These are phyloP conservation scores for Penicillium sp. DNA, from an alignment of 2,329 filamentous ascomycete genomes.

Conservation along the genomic window DNA sequence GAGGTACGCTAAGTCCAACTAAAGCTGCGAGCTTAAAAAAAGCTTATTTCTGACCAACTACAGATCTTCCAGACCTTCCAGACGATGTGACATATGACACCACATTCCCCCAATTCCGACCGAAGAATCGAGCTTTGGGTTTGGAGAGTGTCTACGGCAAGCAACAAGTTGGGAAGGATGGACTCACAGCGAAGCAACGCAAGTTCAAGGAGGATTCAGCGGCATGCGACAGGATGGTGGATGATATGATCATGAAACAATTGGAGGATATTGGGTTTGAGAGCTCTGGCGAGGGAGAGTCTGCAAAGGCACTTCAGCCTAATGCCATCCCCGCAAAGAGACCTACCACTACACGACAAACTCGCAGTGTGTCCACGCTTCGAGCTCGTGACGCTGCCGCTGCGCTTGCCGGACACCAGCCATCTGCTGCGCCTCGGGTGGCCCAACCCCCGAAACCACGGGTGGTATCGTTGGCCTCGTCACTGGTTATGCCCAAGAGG, in stretches of 20 bases:
- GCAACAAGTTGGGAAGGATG: constrained; percentile 50
- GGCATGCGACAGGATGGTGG: constrained; percentile 62
- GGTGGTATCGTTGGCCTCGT: constrained; percentile 31
- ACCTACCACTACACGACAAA: constrained; percentile 21
- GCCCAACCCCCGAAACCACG: constrained; percentile 37
- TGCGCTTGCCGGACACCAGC: constrained; percentile 35
- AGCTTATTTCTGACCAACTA: constrained; percentile 45
- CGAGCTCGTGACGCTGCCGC: constrained; percentile 42
- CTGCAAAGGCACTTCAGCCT: constrained; percentile 22
- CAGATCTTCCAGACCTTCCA: constrained; percentile 46
- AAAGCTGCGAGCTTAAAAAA: neutral
- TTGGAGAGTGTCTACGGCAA: constrained; percentile 50
- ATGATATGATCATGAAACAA: constrained; percentile 66
- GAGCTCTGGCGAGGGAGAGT: constrained; percentile 54
- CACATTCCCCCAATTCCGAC: constrained; percentile 52
- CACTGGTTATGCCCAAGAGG: constrained; percentile 37
- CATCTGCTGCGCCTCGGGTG: constrained; percentile 33
- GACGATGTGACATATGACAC: constrained; percentile 49
- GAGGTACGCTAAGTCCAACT: constrained; percentile 40
- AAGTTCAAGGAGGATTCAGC: constrained; percentile 64
- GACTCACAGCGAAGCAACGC: constrained; percentile 66
- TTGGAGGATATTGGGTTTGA: constrained; percentile 64
- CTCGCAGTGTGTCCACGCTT: constrained; percentile 38
- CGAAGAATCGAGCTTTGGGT: constrained; percentile 53
- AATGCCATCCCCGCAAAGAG: constrained; percentile 26